Evolutionary conservation across 352 stramenopile species (phyloP).

Genomic region (Globisporangium acanthophoron): DNA sequence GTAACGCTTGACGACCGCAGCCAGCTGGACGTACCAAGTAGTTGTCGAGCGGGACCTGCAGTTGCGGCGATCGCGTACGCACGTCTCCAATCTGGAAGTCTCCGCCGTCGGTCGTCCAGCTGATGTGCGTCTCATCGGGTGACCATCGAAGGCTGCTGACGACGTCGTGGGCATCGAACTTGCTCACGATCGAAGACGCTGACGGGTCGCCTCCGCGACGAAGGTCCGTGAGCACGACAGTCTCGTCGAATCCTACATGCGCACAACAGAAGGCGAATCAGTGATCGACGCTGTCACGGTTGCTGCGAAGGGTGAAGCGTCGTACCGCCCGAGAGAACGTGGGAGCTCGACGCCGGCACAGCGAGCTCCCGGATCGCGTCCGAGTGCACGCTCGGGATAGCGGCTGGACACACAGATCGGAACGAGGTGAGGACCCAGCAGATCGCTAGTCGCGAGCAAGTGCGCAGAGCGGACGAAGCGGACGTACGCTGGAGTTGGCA

Average conservation of each 20-base stretch:
- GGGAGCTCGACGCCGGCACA: conserved; percentile 21
- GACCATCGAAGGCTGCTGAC: conserved; percentile 79
- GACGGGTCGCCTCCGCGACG: conserved; percentile 30
- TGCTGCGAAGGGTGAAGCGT: too few species aligned
- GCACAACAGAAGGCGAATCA: not conserved
- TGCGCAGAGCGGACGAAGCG: not conserved
- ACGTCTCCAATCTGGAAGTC: conserved; percentile 65
- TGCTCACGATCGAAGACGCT: conserved; percentile 31
- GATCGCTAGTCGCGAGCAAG: not conserved
- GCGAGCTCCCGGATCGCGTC: conserved; percentile 73
- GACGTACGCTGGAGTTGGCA: conserved; percentile 34
- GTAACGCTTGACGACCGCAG: not conserved
- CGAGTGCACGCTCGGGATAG: conserved; percentile 53
- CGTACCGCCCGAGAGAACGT: conserved; percentile 41
- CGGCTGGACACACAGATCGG: conserved; percentile 16
- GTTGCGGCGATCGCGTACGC: conserved; percentile 27
- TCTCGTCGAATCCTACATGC: conserved; percentile 64
- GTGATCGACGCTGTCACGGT: not conserved
- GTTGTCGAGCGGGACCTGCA: conserved; percentile 29
- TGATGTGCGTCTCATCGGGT: conserved; percentile 37
- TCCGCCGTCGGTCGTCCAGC: conserved; percentile 79
- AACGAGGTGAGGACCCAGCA: not conserved
- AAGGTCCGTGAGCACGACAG: conserved; percentile 66
- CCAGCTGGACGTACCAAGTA: conserved; percentile 19
- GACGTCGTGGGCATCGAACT: conserved; percentile 71